A percentile compares a stretch with the other conserved stretches of the same genome.
phyloP scores from a whole-genome alignment of 768 basidiomycete species.

The Lentinus tigrinus region DNA sequence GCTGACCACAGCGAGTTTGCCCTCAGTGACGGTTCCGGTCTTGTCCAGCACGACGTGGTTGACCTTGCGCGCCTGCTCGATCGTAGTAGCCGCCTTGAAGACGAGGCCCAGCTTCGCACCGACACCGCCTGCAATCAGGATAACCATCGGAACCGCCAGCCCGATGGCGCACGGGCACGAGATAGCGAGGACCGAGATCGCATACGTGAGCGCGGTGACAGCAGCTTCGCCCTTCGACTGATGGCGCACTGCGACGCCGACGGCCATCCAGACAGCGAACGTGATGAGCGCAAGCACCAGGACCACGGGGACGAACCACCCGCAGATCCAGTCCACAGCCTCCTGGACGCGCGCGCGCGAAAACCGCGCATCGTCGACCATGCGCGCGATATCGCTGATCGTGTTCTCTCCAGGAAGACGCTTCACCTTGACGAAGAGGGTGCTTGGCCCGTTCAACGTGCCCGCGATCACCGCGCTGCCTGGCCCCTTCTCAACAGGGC shows the following conservation, averaged over 20 bases:
- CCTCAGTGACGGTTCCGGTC: constrained; percentile 55
- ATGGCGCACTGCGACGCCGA: constrained; percentile 31
- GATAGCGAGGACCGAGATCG: constrained; percentile 50
- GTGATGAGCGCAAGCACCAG: constrained; percentile 38
- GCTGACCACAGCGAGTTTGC: constrained; percentile 39
- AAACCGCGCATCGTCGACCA: constrained; percentile 37
- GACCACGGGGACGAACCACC: constrained; percentile 48
- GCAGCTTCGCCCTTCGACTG: constrained; percentile 26
- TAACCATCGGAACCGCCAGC: constrained; percentile 37
- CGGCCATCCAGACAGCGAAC: constrained; percentile 37
- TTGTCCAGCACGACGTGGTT: constrained; percentile 56
- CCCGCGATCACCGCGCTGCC: constrained; percentile 39
- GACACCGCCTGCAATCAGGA: constrained; percentile 33
- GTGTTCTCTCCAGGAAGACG: constrained; percentile 41
- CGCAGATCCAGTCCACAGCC: constrained; percentile 49
- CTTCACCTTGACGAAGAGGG: constrained; percentile 34
- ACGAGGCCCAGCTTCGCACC: constrained; percentile 32
- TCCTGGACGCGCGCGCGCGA: constrained; percentile 40
- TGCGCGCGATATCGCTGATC: constrained; percentile 35
- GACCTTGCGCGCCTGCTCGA: constrained; percentile 43
- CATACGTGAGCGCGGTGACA: constrained; percentile 45
- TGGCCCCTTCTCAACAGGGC: constrained; percentile 34
- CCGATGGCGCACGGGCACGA: constrained; percentile 52
- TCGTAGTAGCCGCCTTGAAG: constrained; percentile 36
- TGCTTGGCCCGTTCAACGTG: constrained; percentile 35